Conservation (phyloP, 306 rosid species). For the Alnus rubra region DNA sequence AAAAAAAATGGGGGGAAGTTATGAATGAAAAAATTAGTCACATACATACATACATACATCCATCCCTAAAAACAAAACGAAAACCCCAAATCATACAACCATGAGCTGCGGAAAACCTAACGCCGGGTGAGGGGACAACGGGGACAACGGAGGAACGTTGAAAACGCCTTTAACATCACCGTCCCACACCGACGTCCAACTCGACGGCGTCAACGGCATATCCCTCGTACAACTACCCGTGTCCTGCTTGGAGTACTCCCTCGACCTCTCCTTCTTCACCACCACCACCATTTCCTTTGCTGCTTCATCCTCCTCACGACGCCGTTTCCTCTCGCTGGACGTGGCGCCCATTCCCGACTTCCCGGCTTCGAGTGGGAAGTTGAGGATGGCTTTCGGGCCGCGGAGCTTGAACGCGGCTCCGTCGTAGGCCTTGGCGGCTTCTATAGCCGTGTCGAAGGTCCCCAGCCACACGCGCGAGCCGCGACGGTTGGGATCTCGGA, state of each 20-base stretch:
- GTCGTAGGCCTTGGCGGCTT: conserved; percentile 86
- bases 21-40: too few relatives aligned
- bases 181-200: conserved; percentile 66
- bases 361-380: conserved; percentile 67
- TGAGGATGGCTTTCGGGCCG: conserved; percentile 80
- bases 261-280: conserved; percentile 53
- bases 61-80: too few relatives aligned
- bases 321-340: conserved; percentile 39
- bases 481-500: conserved; percentile 73
- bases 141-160: conserved; percentile 69
- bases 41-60: too few relatives aligned
- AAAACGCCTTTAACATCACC: conserved; percentile 54
- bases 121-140: conserved; percentile 72
- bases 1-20: too few relatives aligned
- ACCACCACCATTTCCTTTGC: conserved; percentile 27
- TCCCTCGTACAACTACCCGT: conserved; percentile 24
- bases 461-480: conserved; percentile 89
- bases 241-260: conserved; percentile 18
- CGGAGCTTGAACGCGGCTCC: conserved; percentile 78
- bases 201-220: conserved; percentile 80
- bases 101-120: conserved; percentile 60
- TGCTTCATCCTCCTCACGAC: conserved; percentile 36
- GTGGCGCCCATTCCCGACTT: neutral
- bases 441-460: conserved; percentile 74
- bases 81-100: conserved; percentile 40